Conservation (phyloP, 73 alveolate species). For the Paramecium octaurelia region DNA sequence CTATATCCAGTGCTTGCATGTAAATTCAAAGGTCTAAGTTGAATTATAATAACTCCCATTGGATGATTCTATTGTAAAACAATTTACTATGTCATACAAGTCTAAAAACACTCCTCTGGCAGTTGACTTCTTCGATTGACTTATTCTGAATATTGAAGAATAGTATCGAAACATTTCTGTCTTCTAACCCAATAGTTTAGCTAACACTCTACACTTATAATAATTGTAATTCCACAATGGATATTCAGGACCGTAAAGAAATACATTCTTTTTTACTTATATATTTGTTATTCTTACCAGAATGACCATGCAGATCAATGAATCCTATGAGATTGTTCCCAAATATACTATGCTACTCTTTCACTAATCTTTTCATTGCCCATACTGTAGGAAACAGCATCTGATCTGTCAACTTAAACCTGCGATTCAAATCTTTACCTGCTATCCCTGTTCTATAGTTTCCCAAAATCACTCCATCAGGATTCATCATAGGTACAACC, state of each 20-base stretch:
- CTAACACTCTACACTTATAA: conserved; percentile 55
- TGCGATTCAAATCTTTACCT: conserved; percentile 86
- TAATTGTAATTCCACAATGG: conserved; percentile 62
- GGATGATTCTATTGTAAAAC: conserved; percentile 60
- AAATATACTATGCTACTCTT: conserved; percentile 14
- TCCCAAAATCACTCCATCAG: conserved; percentile 87
- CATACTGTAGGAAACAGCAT: conserved; percentile 84
- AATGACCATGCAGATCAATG: conserved; percentile 79
- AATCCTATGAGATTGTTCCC: conserved; percentile 61
- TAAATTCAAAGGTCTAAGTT: conserved; percentile 20
- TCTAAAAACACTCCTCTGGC: conserved; percentile 50
- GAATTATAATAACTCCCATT: conserved; percentile 53
- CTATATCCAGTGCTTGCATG: neutral
- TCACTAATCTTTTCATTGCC: conserved; percentile 76
- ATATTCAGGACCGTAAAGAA: conserved; percentile 80
- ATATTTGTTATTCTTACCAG: conserved; percentile 20
- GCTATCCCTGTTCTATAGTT: conserved; percentile 84
- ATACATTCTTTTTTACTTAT: conserved; percentile 71
- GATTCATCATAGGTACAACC: conserved; percentile 90
- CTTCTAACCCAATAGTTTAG: neutral
- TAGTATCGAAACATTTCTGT: conserved; percentile 59
- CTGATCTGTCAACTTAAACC: conserved; percentile 81
- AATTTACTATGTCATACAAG: conserved; percentile 17
- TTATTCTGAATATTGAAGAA: conserved; percentile 50
- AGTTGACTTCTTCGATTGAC: conserved; percentile 39